Evolutionary conservation across 2,329 filamentous ascomycete genomes (phyloP), one percentile per base, ranked within the genome.

Genomic region (Fusarium luffae): DNA sequence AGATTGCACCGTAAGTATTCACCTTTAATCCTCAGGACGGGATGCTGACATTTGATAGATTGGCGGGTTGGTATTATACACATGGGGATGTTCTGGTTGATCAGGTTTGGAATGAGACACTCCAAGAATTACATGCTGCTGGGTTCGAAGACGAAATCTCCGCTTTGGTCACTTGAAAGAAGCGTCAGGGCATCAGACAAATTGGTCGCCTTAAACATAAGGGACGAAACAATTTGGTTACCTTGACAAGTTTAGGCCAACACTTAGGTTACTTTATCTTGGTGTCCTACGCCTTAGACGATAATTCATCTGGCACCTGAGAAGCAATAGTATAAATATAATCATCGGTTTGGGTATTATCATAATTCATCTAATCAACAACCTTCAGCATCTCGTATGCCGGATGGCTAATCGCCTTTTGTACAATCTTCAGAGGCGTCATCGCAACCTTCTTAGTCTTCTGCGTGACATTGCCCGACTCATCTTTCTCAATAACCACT

Each of bases 311-410:
- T 18, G 32, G 11, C 16, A 18, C 16, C 4, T 34, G 32, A 11
- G 9, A 18, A 34, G 10, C 34, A 37, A 37, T 37, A 7, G 10
- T n/a, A 37, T n/a, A 37, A n/a, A 7, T 2, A n/a, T 37, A 23
- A 16, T 43, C 19, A 25, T 56, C 37, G 52, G 27, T 62, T 57
- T 67, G 67, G 72, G 71, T 74, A 74, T 76, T 68, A 55, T 65
- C 63, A 40, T 71, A 23, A 57, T 11, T 62, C 52, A 48, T 54
- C 18, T 74, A 89, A 69, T 89, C 87, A 23, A 87, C 68, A 25
- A 89, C 84, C 72, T 79, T 78, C 57, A 90, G 71, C 85, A 88
- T 88, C 2, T 79, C 78, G 70, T 88, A 89, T 4, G 84, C 85
- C 69, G 84, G 82, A 68, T 88, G 85, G 4, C 79, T 77, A 23